Evolutionary conservation across 1,284 basidiomycete genomes (phyloP).

Genomic region (Boletus albobrunnescens): DNA sequence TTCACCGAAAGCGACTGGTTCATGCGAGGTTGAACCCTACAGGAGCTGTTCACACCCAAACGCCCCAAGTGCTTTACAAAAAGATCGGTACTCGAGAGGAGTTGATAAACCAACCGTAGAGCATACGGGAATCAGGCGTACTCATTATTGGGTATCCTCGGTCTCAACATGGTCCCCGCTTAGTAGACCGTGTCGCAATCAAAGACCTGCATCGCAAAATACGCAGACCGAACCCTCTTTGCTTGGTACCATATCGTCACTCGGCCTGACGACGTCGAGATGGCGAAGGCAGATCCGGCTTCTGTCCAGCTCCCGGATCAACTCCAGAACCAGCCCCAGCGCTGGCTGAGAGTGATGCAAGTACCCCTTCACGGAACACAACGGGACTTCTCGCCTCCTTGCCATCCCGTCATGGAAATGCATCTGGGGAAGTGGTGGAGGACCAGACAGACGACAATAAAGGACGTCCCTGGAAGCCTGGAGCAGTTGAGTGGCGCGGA

Average conservation of each 20-base stretch:
- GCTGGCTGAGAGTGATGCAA: background rate
- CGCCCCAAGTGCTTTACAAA: constrained; percentile 24
- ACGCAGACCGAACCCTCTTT: constrained; percentile 29
- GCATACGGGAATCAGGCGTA: constrained; percentile 26
- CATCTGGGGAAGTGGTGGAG: background rate
- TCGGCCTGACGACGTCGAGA: constrained; percentile 9
- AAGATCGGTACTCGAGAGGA: constrained; percentile 20
- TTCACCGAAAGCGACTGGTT: constrained; percentile 29
- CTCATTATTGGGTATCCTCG: constrained; percentile 27
- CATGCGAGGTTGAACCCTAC: constrained; percentile 29
- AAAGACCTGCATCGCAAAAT: constrained; percentile 17
- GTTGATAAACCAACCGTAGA: constrained; percentile 12
- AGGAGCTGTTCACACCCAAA: constrained; percentile 28
- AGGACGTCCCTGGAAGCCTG: constrained; percentile 20
- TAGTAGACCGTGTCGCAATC: constrained; percentile 26
- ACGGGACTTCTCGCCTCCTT: constrained; percentile 27
- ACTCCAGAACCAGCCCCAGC: background rate
- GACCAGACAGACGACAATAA: background rate
- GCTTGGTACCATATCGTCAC: constrained; percentile 19
- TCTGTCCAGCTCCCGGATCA: too few species aligned
- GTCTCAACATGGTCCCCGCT: constrained; percentile 12
- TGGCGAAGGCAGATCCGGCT: background rate
- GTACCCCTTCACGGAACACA: background rate
- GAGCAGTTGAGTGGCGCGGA: constrained; percentile 19
- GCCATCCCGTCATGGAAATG: constrained; percentile 17